phyloP scores from a whole-genome alignment of 2,329 filamentous ascomycete species.

The Penicillium carneum region DNA sequence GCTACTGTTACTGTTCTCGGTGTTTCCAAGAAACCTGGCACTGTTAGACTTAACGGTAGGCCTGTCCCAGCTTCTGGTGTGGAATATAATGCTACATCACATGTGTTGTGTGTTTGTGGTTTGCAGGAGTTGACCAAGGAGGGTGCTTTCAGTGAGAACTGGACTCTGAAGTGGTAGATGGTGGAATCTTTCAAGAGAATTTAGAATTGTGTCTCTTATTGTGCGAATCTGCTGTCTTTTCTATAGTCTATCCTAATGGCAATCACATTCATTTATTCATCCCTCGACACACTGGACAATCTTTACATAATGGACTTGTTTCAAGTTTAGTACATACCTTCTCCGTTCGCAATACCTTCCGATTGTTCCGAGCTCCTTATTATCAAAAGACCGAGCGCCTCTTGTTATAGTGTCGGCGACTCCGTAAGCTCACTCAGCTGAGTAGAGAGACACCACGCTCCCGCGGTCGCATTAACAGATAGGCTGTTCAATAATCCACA shows the following conservation, averaged over 20 bases:
- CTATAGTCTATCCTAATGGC: background rate
- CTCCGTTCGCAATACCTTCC: background rate
- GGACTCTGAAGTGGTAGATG: slow-evolving; percentile 63
- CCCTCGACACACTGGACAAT: background rate
- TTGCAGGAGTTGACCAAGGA: slow-evolving; percentile 58
- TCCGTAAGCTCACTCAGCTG: background rate
- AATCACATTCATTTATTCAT: background rate
- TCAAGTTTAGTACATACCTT: no score
- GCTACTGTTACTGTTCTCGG: slow-evolving; percentile 71
- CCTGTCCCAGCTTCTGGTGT: slow-evolving; percentile 55
- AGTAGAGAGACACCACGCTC: background rate
- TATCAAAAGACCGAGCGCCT: background rate
- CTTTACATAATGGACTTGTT: background rate
- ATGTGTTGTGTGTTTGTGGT: slow-evolving; percentile 60
- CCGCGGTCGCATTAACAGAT: background rate
- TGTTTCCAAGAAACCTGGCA: slow-evolving; percentile 51
- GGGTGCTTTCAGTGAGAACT: slow-evolving; percentile 66
- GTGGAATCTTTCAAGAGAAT: background rate
- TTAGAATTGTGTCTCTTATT: background rate
- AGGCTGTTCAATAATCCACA: background rate
- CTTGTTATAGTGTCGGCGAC: background rate
- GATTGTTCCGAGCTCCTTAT: background rate
- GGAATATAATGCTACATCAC: slow-evolving; percentile 57
- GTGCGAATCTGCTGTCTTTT: background rate
- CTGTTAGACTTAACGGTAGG: slow-evolving; percentile 62